phyloP scores from a whole-genome alignment of 108 stramenopile genomes.

The Schizochytrium sp. region DNA sequence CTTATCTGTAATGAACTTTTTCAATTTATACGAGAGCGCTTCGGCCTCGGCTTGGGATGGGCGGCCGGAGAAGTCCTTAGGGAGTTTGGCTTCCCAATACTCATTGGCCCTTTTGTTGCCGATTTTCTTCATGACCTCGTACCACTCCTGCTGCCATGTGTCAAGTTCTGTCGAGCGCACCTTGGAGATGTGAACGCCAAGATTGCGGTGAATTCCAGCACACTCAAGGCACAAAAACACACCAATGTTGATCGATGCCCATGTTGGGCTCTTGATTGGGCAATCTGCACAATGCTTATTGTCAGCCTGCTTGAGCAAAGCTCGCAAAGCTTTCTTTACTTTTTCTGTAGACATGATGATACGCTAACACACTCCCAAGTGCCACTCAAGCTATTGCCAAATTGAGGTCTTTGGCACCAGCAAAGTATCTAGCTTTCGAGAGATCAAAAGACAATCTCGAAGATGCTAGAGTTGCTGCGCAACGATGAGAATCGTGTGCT shows the following conservation, averaged over 20 bases:
- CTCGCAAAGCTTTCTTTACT: conserved; percentile 50
- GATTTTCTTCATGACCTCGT: conserved; percentile 47
- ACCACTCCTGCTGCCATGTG: conserved; percentile 63
- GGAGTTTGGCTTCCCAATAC: conserved; percentile 54
- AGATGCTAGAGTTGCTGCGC: too few relatives aligned
- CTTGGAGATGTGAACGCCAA: conserved; percentile 96
- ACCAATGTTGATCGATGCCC: conserved; percentile 87
- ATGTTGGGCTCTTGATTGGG: conserved; percentile 68
- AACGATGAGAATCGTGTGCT: too few relatives aligned
- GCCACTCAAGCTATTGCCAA: too few relatives aligned
- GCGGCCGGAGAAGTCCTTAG: conserved; percentile 43
- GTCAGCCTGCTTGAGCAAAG: conserved; percentile 36
- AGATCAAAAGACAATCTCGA: too few relatives aligned
- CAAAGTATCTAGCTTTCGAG: too few relatives aligned
- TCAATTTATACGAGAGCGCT: conserved; percentile 55
- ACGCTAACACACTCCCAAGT: too few relatives aligned
- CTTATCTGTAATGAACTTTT: conserved; percentile 61
- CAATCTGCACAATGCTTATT: conserved; percentile 76
- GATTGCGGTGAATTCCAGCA: conserved; percentile 94
- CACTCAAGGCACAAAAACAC: conserved; percentile 95
- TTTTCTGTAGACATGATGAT: conserved; percentile 22
- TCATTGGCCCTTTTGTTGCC: conserved; percentile 51
- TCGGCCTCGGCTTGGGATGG: conserved; percentile 30
- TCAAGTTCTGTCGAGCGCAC: conserved; percentile 81
- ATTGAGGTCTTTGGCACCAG: too few relatives aligned